Base-by-base conservation (phyloP, 2,329 filamentous ascomycete genomes). In the Aphanocladium album region DNA sequence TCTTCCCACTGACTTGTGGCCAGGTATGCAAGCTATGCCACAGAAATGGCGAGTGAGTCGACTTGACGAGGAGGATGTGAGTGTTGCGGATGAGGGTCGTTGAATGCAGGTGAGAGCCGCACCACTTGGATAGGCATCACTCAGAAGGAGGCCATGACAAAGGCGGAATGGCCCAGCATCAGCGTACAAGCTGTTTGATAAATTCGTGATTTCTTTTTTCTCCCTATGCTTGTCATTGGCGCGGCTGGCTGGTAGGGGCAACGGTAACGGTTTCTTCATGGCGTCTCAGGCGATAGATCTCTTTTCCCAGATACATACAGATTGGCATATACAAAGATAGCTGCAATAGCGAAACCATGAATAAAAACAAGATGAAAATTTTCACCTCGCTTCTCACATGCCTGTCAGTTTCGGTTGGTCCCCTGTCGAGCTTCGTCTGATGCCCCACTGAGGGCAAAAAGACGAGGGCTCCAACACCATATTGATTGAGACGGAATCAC, bases 1-100 rank as follows among this genome's bases (percentile, higher is more conserved):
- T 70, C 75, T 99, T 12, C 95, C 95, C 0, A 87, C 88, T 0
- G 92, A 97, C 71, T 84, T 97, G 23, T 97, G 92, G 91, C 87
- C 87, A 0, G 89, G 88, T 1, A 83, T 95, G 72, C 83, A 83
- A 64, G 81, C 77, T n/a, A 81, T 79, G 27, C 83, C 83, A 65
- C 79, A 74, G 62, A 79, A 74, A 59, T 84, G 80, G 78, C 77
- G 79, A 41, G 74, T 85, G 2, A 71, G 79, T 2, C 73, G 75
- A 0, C 70, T 78, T 1, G 67, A 70, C 7, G 73, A 73, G 17
- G 66, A 68, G 19, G 67, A 65, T 23, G 54, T 60, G 1, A 53
- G 65, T 51, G 39, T 16, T 7, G 39, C n/a, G 39, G 41, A 19
- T 56, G 33, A 30, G 45, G 16, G 50, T n/a, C 30, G 43, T 39